These are phyloP conservation scores for Nitzschia sp. DNA, from an alignment of 108 stramenopile species.

Conservation along the genomic window DNA sequence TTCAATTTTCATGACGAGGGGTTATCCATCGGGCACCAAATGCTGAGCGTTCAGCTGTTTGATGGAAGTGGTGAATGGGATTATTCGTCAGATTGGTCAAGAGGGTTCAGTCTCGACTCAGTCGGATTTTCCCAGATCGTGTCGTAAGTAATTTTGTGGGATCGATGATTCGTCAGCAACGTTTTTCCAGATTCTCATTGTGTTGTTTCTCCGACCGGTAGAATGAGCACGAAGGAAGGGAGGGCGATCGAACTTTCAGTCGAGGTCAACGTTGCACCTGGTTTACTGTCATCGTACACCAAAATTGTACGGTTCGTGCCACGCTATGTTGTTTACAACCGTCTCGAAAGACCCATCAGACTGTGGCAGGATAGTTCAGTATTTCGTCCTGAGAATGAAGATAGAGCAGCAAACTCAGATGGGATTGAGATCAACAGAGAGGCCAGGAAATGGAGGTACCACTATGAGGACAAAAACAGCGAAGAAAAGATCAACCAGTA, in stretches of 20 bases:
- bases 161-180: too few species aligned
- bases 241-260: slow-evolving; percentile 84
- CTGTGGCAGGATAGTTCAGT: slow-evolving; percentile 92
- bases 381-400: slow-evolving; percentile 49
- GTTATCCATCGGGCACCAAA: slow-evolving; percentile 66
- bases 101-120: slow-evolving; percentile 90
- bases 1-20: slow-evolving; percentile 90
- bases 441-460: slow-evolving; percentile 53
- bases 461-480: slow-evolving; percentile 17
- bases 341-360: slow-evolving; percentile 64
- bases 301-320: slow-evolving; percentile 94
- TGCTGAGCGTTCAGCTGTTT: slow-evolving; percentile 74
- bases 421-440: slow-evolving; percentile 6
- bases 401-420: slow-evolving; percentile 19
- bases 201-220: slow-evolving; percentile 7
- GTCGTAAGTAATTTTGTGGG: slow-evolving; percentile 36
- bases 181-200: not conserved
- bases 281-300: slow-evolving; percentile 86
- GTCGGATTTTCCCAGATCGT: slow-evolving; percentile 95
- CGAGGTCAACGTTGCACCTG: slow-evolving; percentile 86
- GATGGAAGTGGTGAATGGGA: slow-evolving; percentile 44
- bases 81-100: slow-evolving; percentile 82
- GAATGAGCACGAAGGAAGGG: slow-evolving; percentile 85
- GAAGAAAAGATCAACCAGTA: slow-evolving; percentile 58
- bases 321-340: slow-evolving; percentile 86